These are phyloP conservation scores for Gaillardinia entomophila DNA, from an alignment of 805 yeast species.

Conservation along the genomic window DNA sequence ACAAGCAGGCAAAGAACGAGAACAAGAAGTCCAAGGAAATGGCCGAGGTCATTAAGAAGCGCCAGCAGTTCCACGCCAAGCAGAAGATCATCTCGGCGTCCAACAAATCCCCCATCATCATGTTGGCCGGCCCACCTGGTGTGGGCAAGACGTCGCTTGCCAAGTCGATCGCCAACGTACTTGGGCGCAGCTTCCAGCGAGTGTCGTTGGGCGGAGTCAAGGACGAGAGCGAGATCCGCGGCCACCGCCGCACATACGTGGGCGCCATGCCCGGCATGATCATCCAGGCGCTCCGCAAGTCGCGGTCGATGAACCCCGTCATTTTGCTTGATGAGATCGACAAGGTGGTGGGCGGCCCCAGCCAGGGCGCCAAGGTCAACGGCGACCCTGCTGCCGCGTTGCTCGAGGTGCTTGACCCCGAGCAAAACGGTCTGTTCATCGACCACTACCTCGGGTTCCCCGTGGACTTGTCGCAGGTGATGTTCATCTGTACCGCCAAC, in stretches of 20 bases:
- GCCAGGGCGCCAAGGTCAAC: slow-evolving; percentile 40
- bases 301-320: slow-evolving; percentile 76
- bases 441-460: slow-evolving; percentile 88
- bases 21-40: slow-evolving; percentile 10
- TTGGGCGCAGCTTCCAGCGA: slow-evolving; percentile 72
- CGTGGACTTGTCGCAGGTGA: slow-evolving; percentile 71
- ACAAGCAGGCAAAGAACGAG: slow-evolving; percentile 16
- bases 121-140: slow-evolving; percentile 91
- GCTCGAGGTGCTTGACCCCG: slow-evolving; percentile 85
- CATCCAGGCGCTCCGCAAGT: slow-evolving; percentile 69
- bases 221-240: slow-evolving; percentile 85
- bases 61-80: background rate
- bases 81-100: slow-evolving; percentile 18
- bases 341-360: slow-evolving; percentile 54
- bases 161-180: slow-evolving; percentile 67
- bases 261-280: slow-evolving; percentile 90
- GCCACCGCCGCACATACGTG: slow-evolving; percentile 86
- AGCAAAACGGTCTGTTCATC: slow-evolving; percentile 68
- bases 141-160: slow-evolving; percentile 90
- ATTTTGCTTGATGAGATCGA: slow-evolving; percentile 82
- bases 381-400: slow-evolving; percentile 92
- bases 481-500: slow-evolving; percentile 85
- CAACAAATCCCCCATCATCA: slow-evolving; percentile 64
- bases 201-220: slow-evolving; percentile 82
- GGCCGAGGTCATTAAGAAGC: slow-evolving; percentile 1